Evolutionary conservation across 768 basidiomycete species (phyloP), one percentile per base, ranked within the genome.

Genomic region (Tulasnella sp.): DNA sequence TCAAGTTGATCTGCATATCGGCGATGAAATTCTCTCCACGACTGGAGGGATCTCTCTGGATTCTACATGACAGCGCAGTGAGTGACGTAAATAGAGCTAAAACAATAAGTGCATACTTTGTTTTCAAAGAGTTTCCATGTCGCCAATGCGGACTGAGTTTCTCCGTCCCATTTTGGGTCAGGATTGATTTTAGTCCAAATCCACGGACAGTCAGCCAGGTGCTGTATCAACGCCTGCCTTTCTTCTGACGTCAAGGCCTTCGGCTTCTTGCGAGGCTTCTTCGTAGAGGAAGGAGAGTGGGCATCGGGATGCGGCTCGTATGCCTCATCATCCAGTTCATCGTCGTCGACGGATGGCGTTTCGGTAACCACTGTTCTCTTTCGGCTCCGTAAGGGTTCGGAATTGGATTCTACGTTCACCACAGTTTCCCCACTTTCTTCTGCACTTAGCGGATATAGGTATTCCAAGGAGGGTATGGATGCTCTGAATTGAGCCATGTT

Each of bases 21-120:
- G 29, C 43, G 40, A 29, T 51, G 49, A 37, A 41, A 51, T 51
- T 51, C 49, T 24, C 49, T 43, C 49, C 49, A 51, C 16, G 37
- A 51, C 16, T 37, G 39, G 37, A 41, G 39, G 19, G 49, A 51
- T 29, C 49, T 37, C 19, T 51, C 39, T 5, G 49, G 49, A 28
- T 51, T 31, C 49, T 51, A 32, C 13, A 41, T 19, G 35, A 27
- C 24, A 29, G 16, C 12, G 12, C 34, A 35, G 34, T 35, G 16
- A 12, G 12, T 16, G 34, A 16, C 16, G 12, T 35, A 12, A 16
- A 35, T 16, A 35, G 12, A n/a, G n/a, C n/a, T n/a, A n/a, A n/a
- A n/a, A n/a, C n/a, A 15, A 16, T 16, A 8, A n/a, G 7, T 25
- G 22, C 49, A 32, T 33, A 51, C 49, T 27, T 41, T 41, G 8